Evolutionary conservation across 2,329 filamentous ascomycete species (phyloP).

Genomic region (Aschersonia sp.): DNA sequence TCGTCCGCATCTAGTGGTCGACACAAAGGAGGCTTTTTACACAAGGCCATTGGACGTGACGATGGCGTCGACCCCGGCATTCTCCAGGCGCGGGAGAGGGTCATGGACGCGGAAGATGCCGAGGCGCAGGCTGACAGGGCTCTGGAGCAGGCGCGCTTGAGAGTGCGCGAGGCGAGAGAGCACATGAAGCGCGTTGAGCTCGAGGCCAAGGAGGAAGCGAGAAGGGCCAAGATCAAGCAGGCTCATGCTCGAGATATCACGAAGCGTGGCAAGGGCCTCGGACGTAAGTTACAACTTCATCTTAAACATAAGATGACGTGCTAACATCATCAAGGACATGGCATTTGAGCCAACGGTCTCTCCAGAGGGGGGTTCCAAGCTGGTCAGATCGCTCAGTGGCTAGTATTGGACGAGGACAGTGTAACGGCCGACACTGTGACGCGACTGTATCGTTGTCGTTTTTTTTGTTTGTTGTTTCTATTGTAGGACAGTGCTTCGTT

Average conservation of each 20-base stretch:
- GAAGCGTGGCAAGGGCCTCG: constrained; percentile 55
- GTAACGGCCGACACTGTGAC: too few species aligned
- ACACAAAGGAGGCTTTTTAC: constrained; percentile 15
- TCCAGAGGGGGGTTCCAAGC: too few species aligned
- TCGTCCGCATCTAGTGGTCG: background rate
- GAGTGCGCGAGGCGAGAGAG: constrained; percentile 47
- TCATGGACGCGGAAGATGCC: constrained; percentile 46
- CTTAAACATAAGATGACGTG: background rate
- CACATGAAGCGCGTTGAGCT: constrained; percentile 48
- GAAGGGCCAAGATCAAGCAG: constrained; percentile 54
- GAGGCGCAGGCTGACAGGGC: constrained; percentile 53
- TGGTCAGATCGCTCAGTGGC: too few species aligned
- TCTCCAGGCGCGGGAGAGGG: constrained; percentile 42
- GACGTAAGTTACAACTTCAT: constrained; percentile 29
- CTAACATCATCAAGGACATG: background rate
- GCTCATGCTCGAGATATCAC: constrained; percentile 48
- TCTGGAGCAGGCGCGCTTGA: constrained; percentile 38
- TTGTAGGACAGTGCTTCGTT: too few species aligned
- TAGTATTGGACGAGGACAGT: too few species aligned
- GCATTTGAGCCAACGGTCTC: background rate
- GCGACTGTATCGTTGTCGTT: too few species aligned
- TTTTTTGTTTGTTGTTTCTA: too few species aligned
- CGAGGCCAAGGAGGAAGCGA: constrained; percentile 51
- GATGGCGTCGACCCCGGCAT: constrained; percentile 46
- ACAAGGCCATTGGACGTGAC: constrained; percentile 26